These are phyloP conservation scores for Colletotrichum scovillei DNA, from an alignment of 2,329 filamentous ascomycete species.

Conservation along the genomic window DNA sequence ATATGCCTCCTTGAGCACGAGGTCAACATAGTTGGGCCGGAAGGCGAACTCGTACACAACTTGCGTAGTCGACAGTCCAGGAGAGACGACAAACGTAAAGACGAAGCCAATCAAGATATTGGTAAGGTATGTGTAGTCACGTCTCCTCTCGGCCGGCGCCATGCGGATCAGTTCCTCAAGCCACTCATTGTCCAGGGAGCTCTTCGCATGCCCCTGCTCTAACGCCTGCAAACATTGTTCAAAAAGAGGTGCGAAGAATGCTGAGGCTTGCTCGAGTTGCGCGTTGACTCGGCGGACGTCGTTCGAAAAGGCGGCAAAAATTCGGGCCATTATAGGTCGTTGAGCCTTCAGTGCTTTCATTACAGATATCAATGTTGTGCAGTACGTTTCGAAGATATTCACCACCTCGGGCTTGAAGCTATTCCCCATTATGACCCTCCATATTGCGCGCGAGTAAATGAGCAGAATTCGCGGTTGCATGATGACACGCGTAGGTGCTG, in stretches of 20 bases:
- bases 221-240: slow-evolving; percentile 5
- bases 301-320: slow-evolving; percentile 20
- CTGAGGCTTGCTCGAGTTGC: slow-evolving; percentile 8
- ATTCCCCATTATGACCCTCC: slow-evolving; percentile 18
- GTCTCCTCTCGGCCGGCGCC: slow-evolving; percentile 18
- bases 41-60: slow-evolving; percentile 33
- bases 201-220: background rate
- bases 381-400: slow-evolving; percentile 22
- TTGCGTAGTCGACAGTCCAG: slow-evolving; percentile 25
- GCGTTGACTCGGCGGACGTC: slow-evolving; percentile 22
- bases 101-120: slow-evolving; percentile 30
- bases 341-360: slow-evolving; percentile 30
- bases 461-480: slow-evolving; percentile 29
- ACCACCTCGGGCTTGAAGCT: slow-evolving; percentile 16
- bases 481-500: slow-evolving; percentile 11
- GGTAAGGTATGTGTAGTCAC: slow-evolving; percentile 26
- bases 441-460: slow-evolving; percentile 29
- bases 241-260: slow-evolving; percentile 14
- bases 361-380: slow-evolving; percentile 19
- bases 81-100: slow-evolving; percentile 28
- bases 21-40: slow-evolving; percentile 15
- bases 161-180: slow-evolving; percentile 21
- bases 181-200: slow-evolving; percentile 17
- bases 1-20: slow-evolving; percentile 15
- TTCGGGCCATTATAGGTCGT: slow-evolving; percentile 24